Base-by-base conservation (phyloP, 331 rosid genomes). In the Arachis monticola region DNA sequence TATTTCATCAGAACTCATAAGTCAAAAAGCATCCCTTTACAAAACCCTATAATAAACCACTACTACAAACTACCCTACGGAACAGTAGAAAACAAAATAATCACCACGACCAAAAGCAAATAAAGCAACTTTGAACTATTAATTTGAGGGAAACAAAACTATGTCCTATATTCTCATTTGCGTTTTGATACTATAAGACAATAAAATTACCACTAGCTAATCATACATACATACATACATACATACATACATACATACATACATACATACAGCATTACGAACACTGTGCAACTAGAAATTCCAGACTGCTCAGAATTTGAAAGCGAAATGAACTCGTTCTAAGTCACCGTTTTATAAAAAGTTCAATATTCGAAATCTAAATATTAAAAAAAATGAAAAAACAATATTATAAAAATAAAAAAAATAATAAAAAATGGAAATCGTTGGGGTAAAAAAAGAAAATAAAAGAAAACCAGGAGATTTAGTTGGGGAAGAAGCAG, bases 311-410 rank as follows among this genome's bases (percentile, higher is more conserved):
- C 76, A 30, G 41, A 27, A 32, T 42, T 35, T 7, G 9, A 30
- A 78, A 70, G 68, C 73, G 7, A 45, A 46, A 51, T 13, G 31
- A 56, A 70, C 31, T 31, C 10, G 53, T 71, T 35, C 62, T 3
- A 13, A 51, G 51, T 77, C 45, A 22, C 30, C 1, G 7, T 42
- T 30, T 11, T 14, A 45, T 46, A 62, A 3, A 1, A 42, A 63
- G 10, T 52, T 71, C 70, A 7, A 73, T 64, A 22, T 48, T 7
- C 42, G 11, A 59, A 59, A 27, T 59, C 50, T 74, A 57, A 65
- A 46, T 52, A 51, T n/a, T 13, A 9, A 4, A 6, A 8, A 51
- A 51, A 22, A 9, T 8, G 1, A 12, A 4, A 5, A 40, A 5
- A 46, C 9, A 8, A 8, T 46, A 46, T 46, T 46, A 44, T 44